Conservation (phyloP, 2,329 filamentous ascomycete species). For the Fusarium verticillioides region DNA sequence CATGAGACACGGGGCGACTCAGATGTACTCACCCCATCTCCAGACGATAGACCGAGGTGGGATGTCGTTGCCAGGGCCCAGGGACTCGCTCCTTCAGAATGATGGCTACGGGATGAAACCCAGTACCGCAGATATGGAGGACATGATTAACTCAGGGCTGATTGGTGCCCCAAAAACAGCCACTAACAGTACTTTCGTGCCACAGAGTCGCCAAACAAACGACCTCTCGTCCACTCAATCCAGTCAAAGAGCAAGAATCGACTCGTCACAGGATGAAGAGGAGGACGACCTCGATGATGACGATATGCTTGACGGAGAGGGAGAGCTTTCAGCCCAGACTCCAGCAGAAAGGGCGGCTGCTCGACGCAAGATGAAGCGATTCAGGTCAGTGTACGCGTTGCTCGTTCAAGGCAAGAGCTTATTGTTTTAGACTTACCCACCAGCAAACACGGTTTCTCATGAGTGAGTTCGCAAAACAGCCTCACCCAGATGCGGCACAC, state of each 20-base stretch:
- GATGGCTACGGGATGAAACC: slow-evolving; percentile 18
- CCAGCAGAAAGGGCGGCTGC: slow-evolving; percentile 67
- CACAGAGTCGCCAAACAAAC: slow-evolving; percentile 49
- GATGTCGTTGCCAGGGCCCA: slow-evolving; percentile 6
- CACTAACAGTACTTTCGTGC: slow-evolving; percentile 2
- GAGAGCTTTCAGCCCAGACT: slow-evolving; percentile 57
- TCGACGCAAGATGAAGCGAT: slow-evolving; percentile 79
- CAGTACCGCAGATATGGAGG: neutral
- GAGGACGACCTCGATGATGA: slow-evolving; percentile 67
- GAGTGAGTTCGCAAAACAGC: slow-evolving; percentile 96
- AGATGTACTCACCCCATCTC: slow-evolving; percentile 11
- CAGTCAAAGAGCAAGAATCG: slow-evolving; percentile 52
- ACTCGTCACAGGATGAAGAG: slow-evolving; percentile 58
- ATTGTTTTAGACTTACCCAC: slow-evolving; percentile 79
- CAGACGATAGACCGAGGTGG: slow-evolving; percentile 6
- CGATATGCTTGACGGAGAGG: slow-evolving; percentile 61
- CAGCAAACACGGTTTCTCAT: slow-evolving; percentile 97
- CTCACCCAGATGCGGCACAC: slow-evolving; percentile 92
- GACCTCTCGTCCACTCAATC: slow-evolving; percentile 49
- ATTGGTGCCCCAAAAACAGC: neutral
- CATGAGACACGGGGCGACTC: slow-evolving; percentile 63
- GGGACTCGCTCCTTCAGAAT: slow-evolving; percentile 6
- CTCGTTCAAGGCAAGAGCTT: slow-evolving; percentile 43
- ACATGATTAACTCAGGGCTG: neutral
- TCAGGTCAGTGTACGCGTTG: slow-evolving; percentile 66